phyloP scores from a whole-genome alignment of 2,329 filamentous ascomycete genomes.

The Pseudocercospora fijiensis region DNA sequence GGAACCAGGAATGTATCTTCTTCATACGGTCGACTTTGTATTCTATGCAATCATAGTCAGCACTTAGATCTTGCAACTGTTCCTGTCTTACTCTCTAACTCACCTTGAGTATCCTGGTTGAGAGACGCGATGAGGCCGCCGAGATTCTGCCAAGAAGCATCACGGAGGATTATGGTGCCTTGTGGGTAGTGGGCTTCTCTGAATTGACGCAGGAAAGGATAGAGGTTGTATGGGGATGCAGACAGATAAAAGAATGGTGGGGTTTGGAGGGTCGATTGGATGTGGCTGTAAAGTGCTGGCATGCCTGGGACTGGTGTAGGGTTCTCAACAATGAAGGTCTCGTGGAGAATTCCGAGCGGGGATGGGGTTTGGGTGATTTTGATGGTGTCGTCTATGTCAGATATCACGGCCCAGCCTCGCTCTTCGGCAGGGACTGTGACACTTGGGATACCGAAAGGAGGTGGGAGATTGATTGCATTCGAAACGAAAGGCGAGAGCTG shows the following conservation, averaged over 20 bases:
- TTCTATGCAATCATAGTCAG: slow-evolving; percentile 40
- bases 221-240: slow-evolving; percentile 91
- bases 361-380: slow-evolving; percentile 83
- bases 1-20: slow-evolving; percentile 77
- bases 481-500: slow-evolving; percentile 22
- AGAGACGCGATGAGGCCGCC: slow-evolving; percentile 75
- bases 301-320: slow-evolving; percentile 73
- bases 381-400: slow-evolving; percentile 93
- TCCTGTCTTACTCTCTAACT: neutral
- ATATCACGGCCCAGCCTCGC: slow-evolving; percentile 81
- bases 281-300: slow-evolving; percentile 74
- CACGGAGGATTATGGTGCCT: slow-evolving; percentile 80
- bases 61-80: neutral
- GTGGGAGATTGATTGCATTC: slow-evolving; percentile 37
- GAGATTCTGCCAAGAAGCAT: slow-evolving; percentile 82
- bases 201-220: slow-evolving; percentile 79
- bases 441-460: slow-evolving; percentile 49
- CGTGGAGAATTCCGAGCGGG: slow-evolving; percentile 74
- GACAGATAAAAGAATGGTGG: slow-evolving; percentile 91
- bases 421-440: slow-evolving; percentile 72
- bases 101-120: slow-evolving; percentile 70
- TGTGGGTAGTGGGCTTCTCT: slow-evolving; percentile 67
- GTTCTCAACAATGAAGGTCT: slow-evolving; percentile 73
- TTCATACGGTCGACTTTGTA: slow-evolving; percentile 83
- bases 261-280: slow-evolving; percentile 56